Base-by-base conservation (phyloP, 1,284 basidiomycete species). In the Ceratobasidium sp. region DNA sequence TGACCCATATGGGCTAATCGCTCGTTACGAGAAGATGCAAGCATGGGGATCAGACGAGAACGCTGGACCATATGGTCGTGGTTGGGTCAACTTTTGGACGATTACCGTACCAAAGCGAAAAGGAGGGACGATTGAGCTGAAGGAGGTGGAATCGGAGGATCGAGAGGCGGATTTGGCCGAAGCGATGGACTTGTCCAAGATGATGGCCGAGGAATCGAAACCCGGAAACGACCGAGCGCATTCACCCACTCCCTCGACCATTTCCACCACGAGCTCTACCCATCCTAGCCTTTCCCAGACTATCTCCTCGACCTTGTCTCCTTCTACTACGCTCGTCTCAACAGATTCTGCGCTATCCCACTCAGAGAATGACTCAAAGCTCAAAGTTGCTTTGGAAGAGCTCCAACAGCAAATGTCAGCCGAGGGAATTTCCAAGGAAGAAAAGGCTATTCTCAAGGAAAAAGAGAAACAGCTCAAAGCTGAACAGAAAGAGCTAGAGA, bases 41-140 rank as follows among this genome's bases (percentile, higher is more conserved):
- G 77, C 74, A 0, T 87, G 86, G 81, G 76, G 81, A 4, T 67
- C 48, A 26, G 62, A 67, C 23, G 50, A 53, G 48, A 67, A 18
- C n/a, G 62, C 34, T 1, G 62, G 62, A 18, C 39, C 82, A 34
- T 61, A 72, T 30, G 59, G 70, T 6, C 59, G 83, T n/a, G 75
- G 76, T 16, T 88, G 86, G 86, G 78, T 85, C 5, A 87, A 87
- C 75, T 87, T 85, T 75, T 88, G 85, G 85, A 87, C 85, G 8
- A 79, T 83, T 60, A 85, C 85, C 5, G 67, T 75, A 9, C 62
- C 73, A 26, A 39, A 69, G 23, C 71, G 50, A 43, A 72, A 36
- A 32, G 60, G 39, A n/a, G 62, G 34, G n/a, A n/a, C 5, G 21
- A 26, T 36, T n/a, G 21, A 50, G 14, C 4, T 28, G 36, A 26